A percentile compares a stretch with the other conserved stretches of the same genome.
phyloP scores from a whole-genome alignment of 2,329 filamentous ascomycete species.

The Penicillium sumatraense region DNA sequence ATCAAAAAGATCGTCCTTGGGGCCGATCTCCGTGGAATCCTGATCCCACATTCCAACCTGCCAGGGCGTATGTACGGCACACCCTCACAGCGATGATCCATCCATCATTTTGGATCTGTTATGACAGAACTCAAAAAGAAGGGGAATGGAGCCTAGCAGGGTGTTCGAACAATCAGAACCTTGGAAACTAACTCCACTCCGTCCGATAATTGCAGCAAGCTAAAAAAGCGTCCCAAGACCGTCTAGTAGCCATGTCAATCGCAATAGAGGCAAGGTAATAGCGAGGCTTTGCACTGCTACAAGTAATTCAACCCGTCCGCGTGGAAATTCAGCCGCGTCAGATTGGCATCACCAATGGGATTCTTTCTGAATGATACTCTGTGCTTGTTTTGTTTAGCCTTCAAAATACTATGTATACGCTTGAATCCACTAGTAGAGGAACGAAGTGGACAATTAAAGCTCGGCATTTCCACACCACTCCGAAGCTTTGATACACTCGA shows the following conservation, averaged over 20 bases:
- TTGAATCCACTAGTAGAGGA: not conserved
- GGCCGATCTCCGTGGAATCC: constrained; percentile 19
- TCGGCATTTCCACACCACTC: not conserved
- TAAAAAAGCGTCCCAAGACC: not conserved
- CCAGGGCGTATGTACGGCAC: constrained; percentile 7
- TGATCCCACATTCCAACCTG: constrained; percentile 18
- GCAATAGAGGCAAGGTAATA: not conserved
- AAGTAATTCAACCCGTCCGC: not conserved
- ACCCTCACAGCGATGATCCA: constrained; percentile 12
- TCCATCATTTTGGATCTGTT: not conserved
- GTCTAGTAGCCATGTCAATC: constrained; percentile 1
- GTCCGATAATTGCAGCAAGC: not conserved
- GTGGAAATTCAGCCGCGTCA: constrained; percentile 9
- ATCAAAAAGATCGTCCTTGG: not conserved
- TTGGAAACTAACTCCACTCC: not conserved
- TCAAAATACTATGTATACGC: not conserved
- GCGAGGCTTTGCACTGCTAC: not conserved
- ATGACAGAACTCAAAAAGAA: constrained; percentile 8
- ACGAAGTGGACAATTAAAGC: not conserved
- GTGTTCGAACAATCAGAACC: not conserved
- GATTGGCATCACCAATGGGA: not conserved
- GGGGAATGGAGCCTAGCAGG: not conserved
- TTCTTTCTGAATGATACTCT: not conserved
- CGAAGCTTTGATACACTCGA: not conserved
- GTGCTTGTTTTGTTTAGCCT: not conserved